Evolutionary conservation across 169 alveolate genomes (phyloP).

Genomic region (Ichthyophthirius multifiliis): DNA sequence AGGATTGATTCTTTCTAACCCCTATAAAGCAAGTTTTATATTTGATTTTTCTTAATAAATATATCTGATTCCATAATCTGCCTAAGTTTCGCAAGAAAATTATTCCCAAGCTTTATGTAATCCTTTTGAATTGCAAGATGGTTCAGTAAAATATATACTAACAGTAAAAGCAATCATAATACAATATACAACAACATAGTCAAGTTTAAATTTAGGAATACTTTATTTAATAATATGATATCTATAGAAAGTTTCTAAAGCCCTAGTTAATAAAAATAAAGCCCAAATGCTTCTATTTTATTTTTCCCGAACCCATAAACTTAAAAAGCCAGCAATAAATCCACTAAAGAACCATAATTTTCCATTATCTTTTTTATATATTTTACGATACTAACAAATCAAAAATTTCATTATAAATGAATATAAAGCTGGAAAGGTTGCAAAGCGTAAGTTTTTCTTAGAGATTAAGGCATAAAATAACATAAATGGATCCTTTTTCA

Average conservation of each 20-base stretch:
- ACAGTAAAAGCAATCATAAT: constrained; percentile 2
- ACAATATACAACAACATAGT: neutral
- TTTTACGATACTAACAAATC: neutral
- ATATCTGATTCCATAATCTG: neutral
- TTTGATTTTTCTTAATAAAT: neutral
- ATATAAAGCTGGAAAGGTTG: neutral
- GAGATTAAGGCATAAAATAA: neutral
- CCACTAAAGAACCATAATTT: neutral
- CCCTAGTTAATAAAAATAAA: neutral
- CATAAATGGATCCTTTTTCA: neutral
- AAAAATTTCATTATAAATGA: neutral
- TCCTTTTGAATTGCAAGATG: neutral
- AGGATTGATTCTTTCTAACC: neutral
- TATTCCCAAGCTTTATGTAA: constrained; percentile 9
- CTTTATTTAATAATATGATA: neutral
- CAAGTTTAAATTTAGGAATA: neutral
- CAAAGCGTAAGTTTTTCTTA: neutral
- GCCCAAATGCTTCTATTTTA: constrained; percentile 7
- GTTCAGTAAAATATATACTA: neutral
- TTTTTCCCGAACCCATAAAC: constrained; percentile 1
- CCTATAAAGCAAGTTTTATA: neutral
- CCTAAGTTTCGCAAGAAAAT: neutral
- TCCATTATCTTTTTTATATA: neutral
- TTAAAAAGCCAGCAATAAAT: neutral
- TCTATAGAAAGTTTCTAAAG: neutral